Evolutionary conservation across 2,329 filamentous ascomycete species (phyloP).

Genomic region (Emericellopsis atlantica): DNA sequence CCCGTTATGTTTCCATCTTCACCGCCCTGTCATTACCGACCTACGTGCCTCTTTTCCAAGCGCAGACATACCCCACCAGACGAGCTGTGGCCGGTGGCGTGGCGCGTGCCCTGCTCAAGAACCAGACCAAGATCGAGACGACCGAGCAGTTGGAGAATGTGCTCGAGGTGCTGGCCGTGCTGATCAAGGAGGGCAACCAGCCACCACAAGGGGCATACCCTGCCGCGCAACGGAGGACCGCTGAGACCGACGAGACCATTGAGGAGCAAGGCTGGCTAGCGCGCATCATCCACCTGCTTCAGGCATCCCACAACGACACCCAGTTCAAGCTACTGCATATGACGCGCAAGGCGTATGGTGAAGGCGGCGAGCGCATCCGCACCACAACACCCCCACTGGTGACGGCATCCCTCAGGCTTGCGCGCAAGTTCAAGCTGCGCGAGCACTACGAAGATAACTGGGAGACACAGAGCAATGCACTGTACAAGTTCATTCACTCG

Average conservation of each 20-base stretch:
- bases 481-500: conserved; percentile 94
- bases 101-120: conserved; percentile 67
- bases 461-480: conserved; percentile 54
- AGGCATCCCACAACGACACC: conserved; percentile 76
- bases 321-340: conserved; percentile 91
- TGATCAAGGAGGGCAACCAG: conserved; percentile 88
- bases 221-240: conserved; percentile 58
- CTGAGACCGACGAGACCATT: conserved; percentile 92
- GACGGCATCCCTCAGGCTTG: conserved; percentile 80
- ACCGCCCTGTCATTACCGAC: conserved; percentile 89
- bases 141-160: conserved; percentile 76
- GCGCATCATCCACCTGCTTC: conserved; percentile 77
- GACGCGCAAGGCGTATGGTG: conserved; percentile 72
- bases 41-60: conserved; percentile 79
- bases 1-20: conserved; percentile 85
- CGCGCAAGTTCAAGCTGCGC: conserved; percentile 74
- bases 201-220: conserved; percentile 74
- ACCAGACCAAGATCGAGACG: conserved; percentile 68
- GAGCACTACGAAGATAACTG: conserved; percentile 68
- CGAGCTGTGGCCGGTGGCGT: conserved; percentile 86
- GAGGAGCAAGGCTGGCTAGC: conserved; percentile 98
- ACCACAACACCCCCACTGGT: conserved; percentile 91
- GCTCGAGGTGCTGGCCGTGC: conserved; percentile 73
- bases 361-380: conserved; percentile 90
- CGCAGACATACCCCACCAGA: conserved; percentile 85